Evolutionary conservation across 2,329 filamentous ascomycete genomes (phyloP), one percentile per base, ranked within the genome.

Genomic region (Seiridium unicorne): DNA sequence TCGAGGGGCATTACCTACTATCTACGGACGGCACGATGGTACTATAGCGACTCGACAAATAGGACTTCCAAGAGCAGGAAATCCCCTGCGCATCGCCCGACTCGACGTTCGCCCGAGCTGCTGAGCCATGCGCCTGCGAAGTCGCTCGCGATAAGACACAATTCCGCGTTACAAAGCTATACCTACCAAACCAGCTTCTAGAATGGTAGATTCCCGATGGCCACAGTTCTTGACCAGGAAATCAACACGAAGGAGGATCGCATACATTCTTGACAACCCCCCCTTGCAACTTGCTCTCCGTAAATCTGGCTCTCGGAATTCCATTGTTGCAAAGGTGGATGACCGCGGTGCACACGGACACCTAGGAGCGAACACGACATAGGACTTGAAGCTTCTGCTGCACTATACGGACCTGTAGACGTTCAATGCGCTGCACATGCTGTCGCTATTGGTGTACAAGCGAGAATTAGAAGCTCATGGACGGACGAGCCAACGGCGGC

Each of bases 401-500:
- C 62, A 51, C 61, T 66, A 63, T 63, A 63, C 64, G 60, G 63
- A 65, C 57, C 63, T 65, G 62, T 59, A 48, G 60, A 57, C 44
- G 46, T 58, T 64, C 67, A 63, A 72, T 72, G 70, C 65, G 63
- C 64, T 62, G 55, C 64, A 42, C 51, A 58, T 44, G 53, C 38
- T 32, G 26, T 57, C 26, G 66, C 64, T 69, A 62, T 65, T 66
- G 69, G 64, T 65, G 67, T 69, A 73, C 72, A 72, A 72, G 73
- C 69, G 65, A 53, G 31, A 74, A 74, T 71, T 73, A 75, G 77
- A 76, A 75, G 71, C 77, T 80, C 76, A 81, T 82, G 79, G 79
- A 81, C 68, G 76, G 74, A 70, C 75, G 71, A 65, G 68, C 71
- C 62, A 73, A 73, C 66, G 70, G 73, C 63, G 74, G 70, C 67